Conservation (phyloP, 2,329 filamentous ascomycete species). For the Shiraia sp. region DNA sequence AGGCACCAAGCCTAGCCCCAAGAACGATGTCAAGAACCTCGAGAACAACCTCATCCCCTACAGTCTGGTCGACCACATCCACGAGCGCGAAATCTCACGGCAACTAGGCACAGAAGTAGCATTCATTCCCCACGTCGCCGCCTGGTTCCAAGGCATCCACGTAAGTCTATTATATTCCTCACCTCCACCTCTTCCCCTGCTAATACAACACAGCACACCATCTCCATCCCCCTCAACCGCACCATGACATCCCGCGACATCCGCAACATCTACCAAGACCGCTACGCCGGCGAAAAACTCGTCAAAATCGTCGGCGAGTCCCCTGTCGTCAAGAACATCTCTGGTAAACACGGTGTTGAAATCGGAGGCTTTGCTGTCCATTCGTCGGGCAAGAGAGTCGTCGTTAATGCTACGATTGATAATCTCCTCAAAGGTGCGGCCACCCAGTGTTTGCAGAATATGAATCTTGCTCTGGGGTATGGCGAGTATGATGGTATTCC, state of each 20-base stretch:
- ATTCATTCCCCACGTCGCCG: conserved; percentile 93
- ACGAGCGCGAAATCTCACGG: conserved; percentile 84
- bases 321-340: conserved; percentile 82
- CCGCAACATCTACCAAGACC: conserved; percentile 91
- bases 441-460: conserved; percentile 92
- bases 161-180: conserved; percentile 40
- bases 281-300: conserved; percentile 93
- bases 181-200: neutral
- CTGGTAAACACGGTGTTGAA: conserved; percentile 84
- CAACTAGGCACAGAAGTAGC: conserved; percentile 76
- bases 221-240: conserved; percentile 84
- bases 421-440: conserved; percentile 92
- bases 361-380: conserved; percentile 96
- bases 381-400: conserved; percentile 83
- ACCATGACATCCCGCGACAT: conserved; percentile 90
- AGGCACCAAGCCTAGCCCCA: conserved; percentile 89
- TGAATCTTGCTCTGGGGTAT: conserved; percentile 90
- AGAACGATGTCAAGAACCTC: conserved; percentile 86
- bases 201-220: conserved; percentile 65
- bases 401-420: conserved; percentile 93
- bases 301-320: conserved; percentile 90
- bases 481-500: conserved; percentile 89
- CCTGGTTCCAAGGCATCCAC: conserved; percentile 95
- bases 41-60: conserved; percentile 90
- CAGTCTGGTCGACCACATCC: conserved; percentile 89